phyloP scores from a whole-genome alignment of 2,329 filamentous ascomycete genomes.

The Aspergillus brasiliensis region DNA sequence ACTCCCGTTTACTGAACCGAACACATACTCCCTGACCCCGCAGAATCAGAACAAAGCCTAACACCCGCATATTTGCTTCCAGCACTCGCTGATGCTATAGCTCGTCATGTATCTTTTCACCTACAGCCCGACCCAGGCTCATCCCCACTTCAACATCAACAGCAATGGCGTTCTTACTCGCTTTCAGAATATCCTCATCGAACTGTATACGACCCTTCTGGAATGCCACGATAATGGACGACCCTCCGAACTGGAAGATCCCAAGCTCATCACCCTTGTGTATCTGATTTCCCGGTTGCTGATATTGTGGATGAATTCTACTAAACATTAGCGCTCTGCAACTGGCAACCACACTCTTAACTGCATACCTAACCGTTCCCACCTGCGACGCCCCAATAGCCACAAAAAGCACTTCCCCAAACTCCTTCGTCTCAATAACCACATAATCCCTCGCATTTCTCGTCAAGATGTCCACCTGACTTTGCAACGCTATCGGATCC shows the following conservation, averaged over 20 bases:
- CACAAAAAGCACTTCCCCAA: constrained; percentile 47
- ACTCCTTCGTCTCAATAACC: constrained; percentile 41
- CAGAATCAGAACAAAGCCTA: too few relatives aligned
- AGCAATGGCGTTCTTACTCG: constrained; percentile 36
- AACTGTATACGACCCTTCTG: constrained; percentile 41
- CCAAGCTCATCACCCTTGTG: constrained; percentile 47
- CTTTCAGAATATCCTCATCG: constrained; percentile 40
- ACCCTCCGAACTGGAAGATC: constrained; percentile 46
- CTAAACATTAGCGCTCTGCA: neutral
- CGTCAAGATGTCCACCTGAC: constrained; percentile 42
- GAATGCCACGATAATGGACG: constrained; percentile 46
- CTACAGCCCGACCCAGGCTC: constrained; percentile 33
- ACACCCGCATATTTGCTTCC: too few relatives aligned
- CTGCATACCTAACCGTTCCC: constrained; percentile 41
- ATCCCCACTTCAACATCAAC: constrained; percentile 45
- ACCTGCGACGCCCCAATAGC: constrained; percentile 47
- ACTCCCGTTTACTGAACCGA: too few relatives aligned
- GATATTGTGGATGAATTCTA: constrained; percentile 40
- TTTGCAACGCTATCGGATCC: constrained; percentile 39
- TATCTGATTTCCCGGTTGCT: constrained; percentile 32
- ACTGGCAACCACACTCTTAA: constrained; percentile 10
- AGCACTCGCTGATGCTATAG: too few relatives aligned
- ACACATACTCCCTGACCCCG: too few relatives aligned
- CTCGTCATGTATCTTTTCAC: neutral
- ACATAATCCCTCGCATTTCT: constrained; percentile 43